Evolutionary conservation across 164 flowering plant genomes (phyloP), one percentile per base, ranked within the genome.

Genomic region (Warburgia ugandensis): DNA sequence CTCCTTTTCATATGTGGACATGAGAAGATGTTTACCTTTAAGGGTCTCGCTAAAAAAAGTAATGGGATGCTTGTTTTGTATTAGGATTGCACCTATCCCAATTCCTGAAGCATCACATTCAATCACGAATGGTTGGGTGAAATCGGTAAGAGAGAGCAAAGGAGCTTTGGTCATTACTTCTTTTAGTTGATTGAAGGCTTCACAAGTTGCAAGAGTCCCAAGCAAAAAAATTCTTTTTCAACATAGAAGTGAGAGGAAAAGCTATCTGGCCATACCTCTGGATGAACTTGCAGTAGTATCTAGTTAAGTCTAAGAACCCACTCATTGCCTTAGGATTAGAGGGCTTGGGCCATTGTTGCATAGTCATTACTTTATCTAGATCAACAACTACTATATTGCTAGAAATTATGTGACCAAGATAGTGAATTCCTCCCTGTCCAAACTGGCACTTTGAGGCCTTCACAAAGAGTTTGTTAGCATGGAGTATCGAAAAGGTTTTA

Each of bases 61-160:
- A 3, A 31, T 19, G 9, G 52, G 52, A 3, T 17, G 25, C 16
- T 20, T 2, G 4, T 49, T 8, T 12, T 31, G 44, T 6, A 14
- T 7, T 2, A 40, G 6, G 19, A 40, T 17, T 9, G 39, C 39
- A 16, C 39, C 28, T 2, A 49, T 9, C 21, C 52, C 29, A 2
- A 22, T 6, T n/a, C 10, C 40, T 10, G 41, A 48, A 2, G 39
- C 38, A 21, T 48, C 52, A 30, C 38, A 29, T 14, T 48, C 52
- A 17, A 32, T n/a, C 14, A 8, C 14, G 21, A 30, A 30, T 8
- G 20, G 12, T 1, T 20, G 21, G 13, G 5, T 12, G 21, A 48
- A 30, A 9, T 32, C 39, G 1, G 27, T 13, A n/a, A n/a, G n/a
- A n/a, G n/a, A n/a, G n/a, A n/a, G n/a, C n/a, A n/a, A n/a, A n/a